These are phyloP conservation scores for Citrullus colocynthis DNA, from an alignment of 306 rosid genomes.

Conservation along the genomic window DNA sequence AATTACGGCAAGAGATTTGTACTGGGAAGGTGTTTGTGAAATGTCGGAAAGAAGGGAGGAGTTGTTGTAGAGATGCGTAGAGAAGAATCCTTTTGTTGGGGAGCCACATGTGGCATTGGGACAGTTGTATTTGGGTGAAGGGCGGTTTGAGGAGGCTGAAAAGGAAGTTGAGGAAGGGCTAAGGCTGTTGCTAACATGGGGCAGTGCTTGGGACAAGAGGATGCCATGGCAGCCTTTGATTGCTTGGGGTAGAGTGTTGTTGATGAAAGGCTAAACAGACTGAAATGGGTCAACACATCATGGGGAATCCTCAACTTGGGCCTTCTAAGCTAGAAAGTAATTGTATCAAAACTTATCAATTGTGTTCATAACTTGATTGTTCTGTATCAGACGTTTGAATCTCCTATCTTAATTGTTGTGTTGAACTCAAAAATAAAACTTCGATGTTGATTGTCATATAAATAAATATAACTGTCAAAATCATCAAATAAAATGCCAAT, in stretches of 20 bases:
- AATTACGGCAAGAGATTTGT: conserved; percentile 52
- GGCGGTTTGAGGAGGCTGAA: conserved; percentile 63
- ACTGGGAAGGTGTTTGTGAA: neutral
- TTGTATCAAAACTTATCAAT: too few relatives aligned
- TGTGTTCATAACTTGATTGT: too few relatives aligned
- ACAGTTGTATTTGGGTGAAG: conserved; percentile 37
- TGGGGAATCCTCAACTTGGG: conserved; percentile 82
- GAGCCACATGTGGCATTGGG: conserved; percentile 66
- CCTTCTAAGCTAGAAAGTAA: conserved; percentile 34
- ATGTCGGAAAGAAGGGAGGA: too few relatives aligned
- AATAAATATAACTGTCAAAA: too few relatives aligned
- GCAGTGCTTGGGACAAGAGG: neutral
- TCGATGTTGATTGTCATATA: too few relatives aligned
- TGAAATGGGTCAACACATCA: conserved; percentile 55
- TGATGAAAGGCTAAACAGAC: conserved; percentile 63
- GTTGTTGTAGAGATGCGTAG: neutral
- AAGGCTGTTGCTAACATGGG: conserved; percentile 58
- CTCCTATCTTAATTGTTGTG: too few relatives aligned
- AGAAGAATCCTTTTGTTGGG: conserved; percentile 64
- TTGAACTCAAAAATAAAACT: too few relatives aligned
- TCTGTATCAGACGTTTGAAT: too few relatives aligned
- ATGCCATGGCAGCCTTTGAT: conserved; percentile 83
- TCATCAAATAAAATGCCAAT: too few relatives aligned
- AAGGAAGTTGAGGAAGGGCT: conserved; percentile 52
- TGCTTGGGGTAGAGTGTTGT: conserved; percentile 59